Base-by-base conservation (phyloP, 2,329 filamentous ascomycete genomes). In the Aspergillus awamori region DNA sequence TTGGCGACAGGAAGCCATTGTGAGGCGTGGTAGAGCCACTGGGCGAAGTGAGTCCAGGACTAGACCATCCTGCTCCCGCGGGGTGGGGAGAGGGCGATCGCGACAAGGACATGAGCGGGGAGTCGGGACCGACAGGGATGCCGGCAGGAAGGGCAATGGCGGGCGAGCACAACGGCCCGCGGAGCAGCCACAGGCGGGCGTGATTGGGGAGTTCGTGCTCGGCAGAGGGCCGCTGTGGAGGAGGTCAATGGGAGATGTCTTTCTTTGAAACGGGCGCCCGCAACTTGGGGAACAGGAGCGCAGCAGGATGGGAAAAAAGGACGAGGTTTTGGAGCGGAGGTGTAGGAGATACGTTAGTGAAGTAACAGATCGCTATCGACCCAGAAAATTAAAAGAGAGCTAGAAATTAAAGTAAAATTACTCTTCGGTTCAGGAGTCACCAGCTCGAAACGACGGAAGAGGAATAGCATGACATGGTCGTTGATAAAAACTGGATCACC, bases 11-110 rank as follows among this genome's bases (percentile, higher is more conserved):
- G 22, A 63, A 65, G 70, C 78, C 74, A 77, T 83, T 71, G 78
- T 80, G 68, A 20, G 91, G 89, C 73, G 88, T 92, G 39, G 87
- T 86, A 67, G 86, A 84, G 63, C 89, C 89, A 75, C 89, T 91
- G 61, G 86, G 87, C 63, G 90, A 87, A 72, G 87, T 89, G 73
- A 92, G 84, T 65, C 89, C 91, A 59, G 90, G 92, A 78, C 89
- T 95, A 59, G 91, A 87, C 93, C 94, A 97, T 69, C 93, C 93
- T 73, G 92, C 92, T 70, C 90, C 90, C 63, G 53, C 26, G 24
- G 88, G 89, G 65, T 87, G 85, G 64, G 93, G 94, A 59, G 92
- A 97, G 54, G 93, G 92, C 73, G 92, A 96, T 79, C 92, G 88
- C 68, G 93, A 95, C 65, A 94, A 81, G 68, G 91, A 91, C 93